A percentile compares a stretch with the other conserved stretches of the same genome.
These are phyloP conservation scores for Hymenoscyphus linearis DNA, from an alignment of 2,329 filamentous ascomycete species.

Conservation along the genomic window DNA sequence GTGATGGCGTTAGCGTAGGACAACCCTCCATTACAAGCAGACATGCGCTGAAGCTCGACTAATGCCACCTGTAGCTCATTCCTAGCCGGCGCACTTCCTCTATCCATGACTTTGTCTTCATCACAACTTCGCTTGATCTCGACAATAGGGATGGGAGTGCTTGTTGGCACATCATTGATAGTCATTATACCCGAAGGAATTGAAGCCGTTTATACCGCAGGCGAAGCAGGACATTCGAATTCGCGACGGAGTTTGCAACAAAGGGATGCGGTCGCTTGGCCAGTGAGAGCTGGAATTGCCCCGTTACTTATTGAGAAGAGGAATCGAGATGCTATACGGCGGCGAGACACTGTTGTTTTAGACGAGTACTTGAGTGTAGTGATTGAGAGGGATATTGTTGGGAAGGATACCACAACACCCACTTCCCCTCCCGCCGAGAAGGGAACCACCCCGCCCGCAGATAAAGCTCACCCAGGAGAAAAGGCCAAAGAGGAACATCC, in stretches of 20 bases:
- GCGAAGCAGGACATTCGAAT: constrained; percentile 30
- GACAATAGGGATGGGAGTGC: constrained; percentile 84
- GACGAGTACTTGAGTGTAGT: constrained; percentile 9
- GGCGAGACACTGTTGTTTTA: constrained; percentile 3
- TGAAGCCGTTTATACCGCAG: constrained; percentile 71
- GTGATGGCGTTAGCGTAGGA: constrained; percentile 57
- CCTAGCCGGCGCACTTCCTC: constrained; percentile 81
- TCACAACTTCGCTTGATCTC: constrained; percentile 86
- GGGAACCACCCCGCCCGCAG: constrained; percentile 11
- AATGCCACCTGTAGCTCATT: constrained; percentile 63
- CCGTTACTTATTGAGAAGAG: neutral
- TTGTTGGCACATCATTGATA: constrained; percentile 91
- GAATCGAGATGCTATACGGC: neutral
- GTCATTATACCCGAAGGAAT: constrained; percentile 97
- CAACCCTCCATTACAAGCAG: neutral
- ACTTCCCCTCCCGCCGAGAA: constrained; percentile 6
- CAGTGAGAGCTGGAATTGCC: constrained; percentile 1
- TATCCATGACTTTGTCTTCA: constrained; percentile 81
- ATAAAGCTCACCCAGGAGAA: constrained; percentile 1
- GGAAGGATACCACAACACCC: neutral
- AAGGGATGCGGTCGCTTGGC: constrained; percentile 2
- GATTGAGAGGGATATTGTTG: constrained; percentile 6
- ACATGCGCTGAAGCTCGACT: neutral
- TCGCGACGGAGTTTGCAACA: constrained; percentile 14
- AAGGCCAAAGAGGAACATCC: constrained; percentile 32